These are phyloP conservation scores for Plectosphaerella plurivora DNA, from an alignment of 2,329 filamentous ascomycete genomes.

Conservation along the genomic window DNA sequence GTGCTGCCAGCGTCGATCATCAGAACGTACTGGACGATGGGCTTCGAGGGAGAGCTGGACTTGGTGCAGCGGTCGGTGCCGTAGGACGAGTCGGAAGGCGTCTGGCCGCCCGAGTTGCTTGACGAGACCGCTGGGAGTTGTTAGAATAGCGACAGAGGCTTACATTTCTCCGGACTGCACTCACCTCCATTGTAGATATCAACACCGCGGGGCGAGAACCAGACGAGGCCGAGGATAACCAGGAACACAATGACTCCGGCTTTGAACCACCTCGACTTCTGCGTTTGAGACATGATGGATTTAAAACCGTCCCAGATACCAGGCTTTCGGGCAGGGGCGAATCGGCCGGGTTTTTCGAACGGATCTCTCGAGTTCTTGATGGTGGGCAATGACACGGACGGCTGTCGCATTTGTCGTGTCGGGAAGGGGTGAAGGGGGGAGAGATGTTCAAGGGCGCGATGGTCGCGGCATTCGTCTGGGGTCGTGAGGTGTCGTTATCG, in stretches of 20 bases:
- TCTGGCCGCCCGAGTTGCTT: constrained; percentile 37
- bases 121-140: constrained; percentile 12
- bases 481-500: background rate
- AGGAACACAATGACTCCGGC: constrained; percentile 58
- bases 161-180: constrained; percentile 4
- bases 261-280: constrained; percentile 62
- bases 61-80: constrained; percentile 73
- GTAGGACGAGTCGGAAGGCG: constrained; percentile 55
- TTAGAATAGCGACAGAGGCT: constrained; percentile 11
- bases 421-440: constrained; percentile 1
- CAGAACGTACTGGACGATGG: constrained; percentile 92
- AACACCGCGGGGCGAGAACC: constrained; percentile 55
- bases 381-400: constrained; percentile 59
- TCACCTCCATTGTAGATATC: constrained; percentile 46
- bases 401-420: constrained; percentile 52
- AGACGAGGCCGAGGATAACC: constrained; percentile 59
- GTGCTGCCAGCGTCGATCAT: constrained; percentile 99
- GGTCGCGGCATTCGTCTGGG: constrained; percentile 11
- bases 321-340: constrained; percentile 41
- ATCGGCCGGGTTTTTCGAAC: constrained; percentile 61
- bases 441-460: constrained; percentile 8
- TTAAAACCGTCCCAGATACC: constrained; percentile 51
- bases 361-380: constrained; percentile 57
- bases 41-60: constrained; percentile 82
- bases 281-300: constrained; percentile 58